Evolutionary conservation across 2,329 filamentous ascomycete species (phyloP).

Genomic region (Trichophyton schoenleinii): DNA sequence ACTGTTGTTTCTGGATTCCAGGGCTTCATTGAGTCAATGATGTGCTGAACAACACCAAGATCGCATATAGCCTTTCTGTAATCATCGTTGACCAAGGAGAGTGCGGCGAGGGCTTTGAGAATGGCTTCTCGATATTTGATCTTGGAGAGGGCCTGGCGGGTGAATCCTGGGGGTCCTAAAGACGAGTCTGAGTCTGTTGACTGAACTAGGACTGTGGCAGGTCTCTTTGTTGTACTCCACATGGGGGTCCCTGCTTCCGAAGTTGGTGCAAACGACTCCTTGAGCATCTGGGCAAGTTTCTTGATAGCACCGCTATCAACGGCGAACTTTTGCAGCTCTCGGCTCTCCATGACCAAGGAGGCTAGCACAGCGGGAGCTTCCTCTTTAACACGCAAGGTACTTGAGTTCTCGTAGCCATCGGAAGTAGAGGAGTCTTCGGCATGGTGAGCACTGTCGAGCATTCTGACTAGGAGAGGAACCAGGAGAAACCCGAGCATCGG

Average conservation of each 20-base stretch:
- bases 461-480: constrained; percentile 55
- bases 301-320: constrained; percentile 56
- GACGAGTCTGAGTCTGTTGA: constrained; percentile 28
- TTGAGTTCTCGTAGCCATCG: constrained; percentile 28
- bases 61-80: constrained; percentile 74
- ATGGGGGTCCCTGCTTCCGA: constrained; percentile 38
- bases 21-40: constrained; percentile 68
- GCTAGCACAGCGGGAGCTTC: constrained; percentile 64
- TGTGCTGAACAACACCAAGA: constrained; percentile 64
- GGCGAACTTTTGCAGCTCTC: constrained; percentile 67
- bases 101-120: constrained; percentile 66
- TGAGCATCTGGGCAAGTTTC: constrained; percentile 50
- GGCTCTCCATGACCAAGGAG: constrained; percentile 64
- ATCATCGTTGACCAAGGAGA: constrained; percentile 69
- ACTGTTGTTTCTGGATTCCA: constrained; percentile 23
- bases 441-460: constrained; percentile 46
- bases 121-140: constrained; percentile 64
- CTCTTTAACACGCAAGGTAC: constrained; percentile 48
- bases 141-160: constrained; percentile 52
- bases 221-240: constrained; percentile 38
- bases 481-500: constrained; percentile 53
- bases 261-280: constrained; percentile 52
- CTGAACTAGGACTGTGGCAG: constrained; percentile 10
- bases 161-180: constrained; percentile 50
- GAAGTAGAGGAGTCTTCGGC: constrained; percentile 29